Evolutionary conservation across 352 stramenopile species (phyloP).

Genomic region (Phytophthora pistaciae): DNA sequence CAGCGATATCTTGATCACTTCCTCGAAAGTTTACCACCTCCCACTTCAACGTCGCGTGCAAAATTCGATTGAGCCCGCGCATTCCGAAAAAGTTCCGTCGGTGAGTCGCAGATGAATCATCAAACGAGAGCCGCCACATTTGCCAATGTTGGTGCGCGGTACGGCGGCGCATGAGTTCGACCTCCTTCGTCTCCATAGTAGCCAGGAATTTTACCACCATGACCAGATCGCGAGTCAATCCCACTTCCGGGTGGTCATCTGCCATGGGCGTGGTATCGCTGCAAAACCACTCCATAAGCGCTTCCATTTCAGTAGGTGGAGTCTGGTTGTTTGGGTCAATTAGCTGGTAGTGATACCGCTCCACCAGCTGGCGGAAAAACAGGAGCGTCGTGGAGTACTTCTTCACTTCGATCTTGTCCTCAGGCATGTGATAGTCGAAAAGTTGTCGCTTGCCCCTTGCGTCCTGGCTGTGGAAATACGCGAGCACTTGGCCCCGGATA

Average conservation of each 20-base stretch:
- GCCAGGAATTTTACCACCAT: constrained; percentile 89
- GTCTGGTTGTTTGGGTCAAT: constrained; percentile 84
- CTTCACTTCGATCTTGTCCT: constrained; percentile 90
- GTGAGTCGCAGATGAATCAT: constrained; percentile 79
- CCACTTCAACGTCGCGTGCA: constrained; percentile 82
- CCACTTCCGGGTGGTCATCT: constrained; percentile 84
- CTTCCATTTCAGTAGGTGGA: constrained; percentile 91
- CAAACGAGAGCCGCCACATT: constrained; percentile 92
- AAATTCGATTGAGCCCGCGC: constrained; percentile 68
- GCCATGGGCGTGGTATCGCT: constrained; percentile 82
- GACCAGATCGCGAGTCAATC: constrained; percentile 79
- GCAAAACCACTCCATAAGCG: constrained; percentile 92
- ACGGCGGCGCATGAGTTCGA: constrained; percentile 88
- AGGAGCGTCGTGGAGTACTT: constrained; percentile 91
- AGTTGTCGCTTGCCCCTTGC: constrained; percentile 65
- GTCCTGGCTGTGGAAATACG: constrained; percentile 84
- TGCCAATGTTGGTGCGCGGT: constrained; percentile 83
- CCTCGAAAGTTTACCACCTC: constrained; percentile 90
- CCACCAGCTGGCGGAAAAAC: constrained; percentile 89
- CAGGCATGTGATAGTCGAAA: constrained; percentile 91
- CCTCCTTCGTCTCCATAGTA: constrained; percentile 93
- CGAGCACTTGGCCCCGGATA: constrained; percentile 74
- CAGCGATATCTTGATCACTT: constrained; percentile 89
- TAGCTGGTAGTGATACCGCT: constrained; percentile 85
- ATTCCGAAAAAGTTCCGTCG: constrained; percentile 84